Evolutionary conservation across 305 asterid genomes (phyloP).

Genomic region (Rubia occidens): DNA sequence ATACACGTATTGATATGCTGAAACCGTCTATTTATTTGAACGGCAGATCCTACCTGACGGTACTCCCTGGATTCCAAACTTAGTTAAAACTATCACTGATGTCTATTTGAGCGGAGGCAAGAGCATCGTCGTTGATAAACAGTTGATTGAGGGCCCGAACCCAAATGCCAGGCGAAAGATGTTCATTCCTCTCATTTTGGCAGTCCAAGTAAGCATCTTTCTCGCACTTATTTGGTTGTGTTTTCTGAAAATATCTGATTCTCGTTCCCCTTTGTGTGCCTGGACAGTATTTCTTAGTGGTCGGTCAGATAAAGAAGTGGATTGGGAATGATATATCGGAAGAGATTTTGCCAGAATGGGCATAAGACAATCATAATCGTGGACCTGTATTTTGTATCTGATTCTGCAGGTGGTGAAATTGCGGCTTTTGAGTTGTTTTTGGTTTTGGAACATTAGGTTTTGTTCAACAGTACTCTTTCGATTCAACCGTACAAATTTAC

Average conservation of each 20-base stretch:
- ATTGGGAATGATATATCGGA: constrained; percentile 48
- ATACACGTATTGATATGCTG: constrained; percentile 1
- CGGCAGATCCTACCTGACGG: constrained; percentile 79
- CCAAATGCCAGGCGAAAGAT: constrained; percentile 65
- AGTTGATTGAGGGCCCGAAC: constrained; percentile 86
- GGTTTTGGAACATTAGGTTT: neutral
- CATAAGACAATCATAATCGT: constrained; percentile 18
- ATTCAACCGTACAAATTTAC: no score
- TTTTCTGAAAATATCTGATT: neutral
- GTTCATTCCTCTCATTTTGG: constrained; percentile 66
- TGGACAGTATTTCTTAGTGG: constrained; percentile 59
- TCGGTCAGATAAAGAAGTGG: constrained; percentile 51
- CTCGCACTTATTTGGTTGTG: neutral
- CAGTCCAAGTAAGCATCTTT: constrained; percentile 53
- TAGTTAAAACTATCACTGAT: constrained; percentile 55
- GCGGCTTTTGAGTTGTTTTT: constrained; percentile 7
- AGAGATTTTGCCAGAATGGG: constrained; percentile 47
- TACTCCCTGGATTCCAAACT: constrained; percentile 69
- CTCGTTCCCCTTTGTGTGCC: constrained; percentile 12
- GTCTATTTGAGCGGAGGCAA: constrained; percentile 52
- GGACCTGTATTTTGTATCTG: neutral
- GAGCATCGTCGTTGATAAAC: constrained; percentile 60
- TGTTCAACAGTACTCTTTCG: neutral
- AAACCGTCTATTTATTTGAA: constrained; percentile 5
- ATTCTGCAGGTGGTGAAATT: neutral